Conservation (phyloP, 1,139 yeast genomes). For the Saccharomyces pastorianus region DNA sequence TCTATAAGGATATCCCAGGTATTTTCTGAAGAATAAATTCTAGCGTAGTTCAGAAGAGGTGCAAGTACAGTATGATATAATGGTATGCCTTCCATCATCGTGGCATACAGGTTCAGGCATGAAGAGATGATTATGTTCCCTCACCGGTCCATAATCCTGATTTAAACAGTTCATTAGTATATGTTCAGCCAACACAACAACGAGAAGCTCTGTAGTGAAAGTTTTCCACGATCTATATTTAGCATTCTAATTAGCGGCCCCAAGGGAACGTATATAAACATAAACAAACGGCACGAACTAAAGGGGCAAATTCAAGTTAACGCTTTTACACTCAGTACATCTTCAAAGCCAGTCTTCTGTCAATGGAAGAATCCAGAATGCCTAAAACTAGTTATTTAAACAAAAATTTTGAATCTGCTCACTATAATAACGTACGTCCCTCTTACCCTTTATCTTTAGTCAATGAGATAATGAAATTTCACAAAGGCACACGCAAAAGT, state of each 20-base stretch:
- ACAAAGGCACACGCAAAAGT: conserved; percentile 25
- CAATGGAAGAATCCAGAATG: conserved; percentile 1
- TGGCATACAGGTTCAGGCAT: background rate
- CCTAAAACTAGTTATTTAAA: conserved; percentile 22
- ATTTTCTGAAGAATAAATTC: background rate
- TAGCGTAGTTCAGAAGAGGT: no score
- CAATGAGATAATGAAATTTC: conserved; percentile 34
- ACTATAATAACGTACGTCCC: conserved; percentile 51
- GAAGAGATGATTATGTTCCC: background rate
- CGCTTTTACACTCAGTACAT: background rate
- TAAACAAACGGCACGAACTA: background rate
- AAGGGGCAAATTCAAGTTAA: background rate
- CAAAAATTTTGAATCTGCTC: conserved; percentile 41
- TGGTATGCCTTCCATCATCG: background rate
- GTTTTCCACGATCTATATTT: background rate
- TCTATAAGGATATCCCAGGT: background rate
- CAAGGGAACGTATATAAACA: background rate
- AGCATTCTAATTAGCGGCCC: background rate
- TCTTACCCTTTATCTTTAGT: conserved; percentile 44
- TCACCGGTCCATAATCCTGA: no score
- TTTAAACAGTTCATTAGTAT: background rate
- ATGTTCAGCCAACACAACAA: background rate
- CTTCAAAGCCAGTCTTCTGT: background rate
- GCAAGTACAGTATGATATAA: background rate
- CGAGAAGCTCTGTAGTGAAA: background rate